Base-by-base conservation (phyloP, 2,329 filamentous ascomycete genomes). In the Falciphora oryzae region DNA sequence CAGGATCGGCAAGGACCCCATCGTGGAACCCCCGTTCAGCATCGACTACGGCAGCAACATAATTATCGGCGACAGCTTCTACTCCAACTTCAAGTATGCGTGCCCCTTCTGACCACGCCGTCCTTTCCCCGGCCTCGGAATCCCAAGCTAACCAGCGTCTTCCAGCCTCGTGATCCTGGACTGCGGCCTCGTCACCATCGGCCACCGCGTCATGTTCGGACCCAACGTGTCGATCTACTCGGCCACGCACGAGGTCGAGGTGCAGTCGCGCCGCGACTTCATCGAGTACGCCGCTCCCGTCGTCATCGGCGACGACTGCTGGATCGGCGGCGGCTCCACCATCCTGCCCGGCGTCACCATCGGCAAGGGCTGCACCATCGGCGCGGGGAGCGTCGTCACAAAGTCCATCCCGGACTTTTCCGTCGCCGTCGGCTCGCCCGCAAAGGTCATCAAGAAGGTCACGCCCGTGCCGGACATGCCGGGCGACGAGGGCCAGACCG, bases 201-300 rank as follows among this genome's bases (percentile, higher is more conserved):
- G 91, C 0, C 82, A 88, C 31, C 83, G 90, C 32, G 90, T 90
- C 1, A 76, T 91, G 68, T 81, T 93, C 64, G 91, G 89, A 0
- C 89, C 91, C 0, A 88, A 87, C 69, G 89, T 93, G 0, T 85
- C 80, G 62, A 83, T 95, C 64, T 91, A 86, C 71, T 85, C 86
- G 2, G 91, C 85, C 1, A 89, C 86, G 0, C 91, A 95, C 73
- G 89, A 91, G 61, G 79, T 89, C 0, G 89, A 89, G 68, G 78
- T 83, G 0, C 76, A 78, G 63, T 79, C 77, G 2, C 78, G 82
- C 25, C 75, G 81, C 29, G 77, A 81, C 53, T 74, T 74, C 22
- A 74, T 82, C 63, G 81, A 83, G 68, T 83, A 78, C 65, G 81
- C 80, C 0, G 73, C 73, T 18, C 73, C 77, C 3, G 78, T 85